Conservation (phyloP, 2,329 filamentous ascomycete genomes). For the Diplodia corticola region DNA sequence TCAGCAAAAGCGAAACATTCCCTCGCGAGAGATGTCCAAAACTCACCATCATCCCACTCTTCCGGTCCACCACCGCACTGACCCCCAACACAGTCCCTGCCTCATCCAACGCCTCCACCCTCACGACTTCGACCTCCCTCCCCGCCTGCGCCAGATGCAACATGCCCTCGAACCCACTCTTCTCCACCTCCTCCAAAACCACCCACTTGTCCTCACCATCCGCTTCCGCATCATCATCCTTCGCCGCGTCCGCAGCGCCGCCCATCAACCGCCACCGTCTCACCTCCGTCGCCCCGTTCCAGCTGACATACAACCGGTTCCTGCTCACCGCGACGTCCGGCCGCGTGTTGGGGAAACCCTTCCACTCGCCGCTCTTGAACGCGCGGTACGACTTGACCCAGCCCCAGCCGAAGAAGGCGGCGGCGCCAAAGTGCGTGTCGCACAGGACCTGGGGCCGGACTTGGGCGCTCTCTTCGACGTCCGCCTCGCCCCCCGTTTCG, state of each 20-base stretch:
- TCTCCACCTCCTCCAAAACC: slow-evolving; percentile 45
- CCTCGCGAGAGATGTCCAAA: no score
- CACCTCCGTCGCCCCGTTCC: slow-evolving; percentile 35
- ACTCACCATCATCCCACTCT: slow-evolving; percentile 16
- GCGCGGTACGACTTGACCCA: slow-evolving; percentile 35
- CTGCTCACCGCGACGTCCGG: slow-evolving; percentile 26
- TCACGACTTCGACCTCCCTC: neutral
- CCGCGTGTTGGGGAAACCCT: slow-evolving; percentile 26
- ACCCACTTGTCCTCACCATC: slow-evolving; percentile 39
- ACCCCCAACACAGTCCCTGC: neutral
- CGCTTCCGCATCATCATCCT: neutral
- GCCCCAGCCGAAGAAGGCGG: slow-evolving; percentile 24
- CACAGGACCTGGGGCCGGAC: no score
- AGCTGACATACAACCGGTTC: slow-evolving; percentile 28
- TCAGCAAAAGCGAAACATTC: neutral
- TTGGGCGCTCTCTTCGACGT: no score
- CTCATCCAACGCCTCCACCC: slow-evolving; percentile 9
- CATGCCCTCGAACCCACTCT: slow-evolving; percentile 13
- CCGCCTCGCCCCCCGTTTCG: neutral
- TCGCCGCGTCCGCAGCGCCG: neutral
- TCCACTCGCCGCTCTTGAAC: slow-evolving; percentile 32
- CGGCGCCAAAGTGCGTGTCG: slow-evolving; percentile 43
- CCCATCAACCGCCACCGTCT: slow-evolving; percentile 33
- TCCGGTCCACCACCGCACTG: neutral
- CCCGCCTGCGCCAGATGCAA: neutral